phyloP scores from a whole-genome alignment of 768 basidiomycete species.

The Tubosaeta sp. region DNA sequence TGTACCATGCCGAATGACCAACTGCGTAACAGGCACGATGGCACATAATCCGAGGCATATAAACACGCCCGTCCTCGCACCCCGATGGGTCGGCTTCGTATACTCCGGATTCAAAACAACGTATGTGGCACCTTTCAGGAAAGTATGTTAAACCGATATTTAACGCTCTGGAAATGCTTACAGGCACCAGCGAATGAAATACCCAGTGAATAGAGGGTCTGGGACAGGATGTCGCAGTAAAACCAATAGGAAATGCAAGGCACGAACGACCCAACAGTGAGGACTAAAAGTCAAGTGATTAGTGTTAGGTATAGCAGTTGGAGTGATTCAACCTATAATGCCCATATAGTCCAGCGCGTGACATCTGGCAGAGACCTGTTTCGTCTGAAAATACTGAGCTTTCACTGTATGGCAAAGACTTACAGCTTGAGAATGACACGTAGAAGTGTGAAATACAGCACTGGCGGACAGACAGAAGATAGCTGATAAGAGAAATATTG shows the following conservation, averaged over 20 bases:
- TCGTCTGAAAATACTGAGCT: not conserved
- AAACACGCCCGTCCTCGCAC: conserved; percentile 75
- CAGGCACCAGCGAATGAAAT: conserved; percentile 55
- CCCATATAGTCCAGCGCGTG: conserved; percentile 76
- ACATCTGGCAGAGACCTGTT: conserved; percentile 55
- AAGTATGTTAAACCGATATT: not conserved
- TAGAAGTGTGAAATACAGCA: conserved; percentile 67
- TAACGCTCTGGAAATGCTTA: conserved; percentile 32
- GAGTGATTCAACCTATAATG: conserved; percentile 52
- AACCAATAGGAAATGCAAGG: conserved; percentile 78
- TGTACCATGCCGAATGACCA: conserved; percentile 55
- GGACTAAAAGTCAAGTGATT: conserved; percentile 32
- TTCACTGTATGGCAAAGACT: conserved; percentile 12
- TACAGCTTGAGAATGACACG: conserved; percentile 70
- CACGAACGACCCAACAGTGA: conserved; percentile 76
- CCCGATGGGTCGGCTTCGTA: conserved; percentile 67
- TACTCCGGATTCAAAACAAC: conserved; percentile 79
- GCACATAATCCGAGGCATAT: conserved; percentile 71
- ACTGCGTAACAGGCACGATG: conserved; percentile 65
- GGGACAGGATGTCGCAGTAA: conserved; percentile 55
- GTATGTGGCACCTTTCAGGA: conserved; percentile 54
- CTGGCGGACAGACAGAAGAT: conserved; percentile 70
- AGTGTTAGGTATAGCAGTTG: not conserved
- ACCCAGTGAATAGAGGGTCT: conserved; percentile 49
- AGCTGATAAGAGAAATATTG: conserved; percentile 65